These are phyloP conservation scores for Davidsoniella neocaledoniae DNA, from an alignment of 2,329 filamentous ascomycete species.

Conservation along the genomic window DNA sequence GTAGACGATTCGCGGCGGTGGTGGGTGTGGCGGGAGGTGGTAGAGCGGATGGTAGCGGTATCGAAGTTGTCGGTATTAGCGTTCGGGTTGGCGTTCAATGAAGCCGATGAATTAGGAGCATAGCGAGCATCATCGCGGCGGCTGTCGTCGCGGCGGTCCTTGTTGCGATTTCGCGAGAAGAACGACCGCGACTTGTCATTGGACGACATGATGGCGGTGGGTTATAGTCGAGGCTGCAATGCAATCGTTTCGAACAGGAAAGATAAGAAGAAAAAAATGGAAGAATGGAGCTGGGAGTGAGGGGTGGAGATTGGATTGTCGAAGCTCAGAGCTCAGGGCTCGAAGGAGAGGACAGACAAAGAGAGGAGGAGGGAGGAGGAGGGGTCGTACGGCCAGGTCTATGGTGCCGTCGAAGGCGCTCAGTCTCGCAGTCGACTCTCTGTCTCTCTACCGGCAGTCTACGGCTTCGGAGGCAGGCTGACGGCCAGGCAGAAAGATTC, in stretches of 20 bases:
- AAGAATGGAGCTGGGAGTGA: not conserved
- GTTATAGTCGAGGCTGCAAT: conserved; percentile 48
- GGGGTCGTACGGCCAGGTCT: not conserved
- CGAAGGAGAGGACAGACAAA: not conserved
- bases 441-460: not conserved
- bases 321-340: not conserved
- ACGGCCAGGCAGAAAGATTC: not conserved
- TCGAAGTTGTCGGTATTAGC: conserved; percentile 32
- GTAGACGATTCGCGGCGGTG: conserved; percentile 58
- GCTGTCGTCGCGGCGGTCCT: conserved; percentile 44
- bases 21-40: conserved; percentile 19
- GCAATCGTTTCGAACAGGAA: conserved; percentile 23
- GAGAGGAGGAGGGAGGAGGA: no score
- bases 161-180: conserved; percentile 70
- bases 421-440: not conserved
- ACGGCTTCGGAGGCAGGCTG: not conserved
- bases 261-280: not conserved
- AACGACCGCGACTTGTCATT: conserved; percentile 59
- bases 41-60: conserved; percentile 11
- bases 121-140: conserved; percentile 35
- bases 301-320: not conserved
- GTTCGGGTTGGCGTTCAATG: conserved; percentile 47
- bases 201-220: conserved; percentile 54
- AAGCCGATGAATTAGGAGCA: conserved; percentile 38
- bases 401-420: not conserved